These are phyloP conservation scores for Scleroderma citrinum DNA, from an alignment of 768 basidiomycete genomes.

Conservation along the genomic window DNA sequence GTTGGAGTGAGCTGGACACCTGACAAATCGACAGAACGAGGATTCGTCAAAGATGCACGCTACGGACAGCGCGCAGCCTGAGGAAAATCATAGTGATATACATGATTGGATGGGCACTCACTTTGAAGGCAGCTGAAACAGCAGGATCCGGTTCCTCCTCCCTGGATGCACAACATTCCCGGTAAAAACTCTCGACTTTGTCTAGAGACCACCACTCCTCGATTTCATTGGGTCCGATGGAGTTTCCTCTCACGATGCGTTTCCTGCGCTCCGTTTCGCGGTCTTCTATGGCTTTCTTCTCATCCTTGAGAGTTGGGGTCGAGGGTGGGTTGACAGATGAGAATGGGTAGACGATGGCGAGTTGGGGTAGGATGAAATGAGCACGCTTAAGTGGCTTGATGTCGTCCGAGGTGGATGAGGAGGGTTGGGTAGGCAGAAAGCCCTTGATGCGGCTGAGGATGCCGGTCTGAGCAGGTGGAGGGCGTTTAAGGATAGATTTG, in stretches of 20 bases:
- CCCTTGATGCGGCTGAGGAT: conserved; percentile 71
- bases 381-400: conserved; percentile 76
- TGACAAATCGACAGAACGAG: conserved; percentile 75
- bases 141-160: conserved; percentile 65
- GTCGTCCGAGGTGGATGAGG: conserved; percentile 29
- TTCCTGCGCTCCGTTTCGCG: conserved; percentile 63
- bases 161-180: conserved; percentile 74
- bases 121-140: conserved; percentile 68
- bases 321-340: conserved; percentile 79
- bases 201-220: conserved; percentile 83
- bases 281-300: conserved; percentile 76
- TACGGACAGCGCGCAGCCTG: conserved; percentile 18
- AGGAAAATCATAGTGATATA: conserved; percentile 12
- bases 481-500: conserved; percentile 76
- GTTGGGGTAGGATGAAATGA: conserved; percentile 84
- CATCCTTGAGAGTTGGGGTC: conserved; percentile 70
- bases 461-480: conserved; percentile 60
- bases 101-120: conserved; percentile 26
- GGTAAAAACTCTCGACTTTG: conserved; percentile 81
- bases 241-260: conserved; percentile 57
- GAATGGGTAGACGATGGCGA: conserved; percentile 89
- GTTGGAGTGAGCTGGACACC: conserved; percentile 67
- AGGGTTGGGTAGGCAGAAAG: conserved; percentile 58
- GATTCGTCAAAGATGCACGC: conserved; percentile 49
- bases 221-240: conserved; percentile 26